A percentile compares a stretch with the other conserved stretches of the same genome.
Evolutionary conservation across 2,329 filamentous ascomycete genomes (phyloP).

Genomic region (Alternaria sp.): DNA sequence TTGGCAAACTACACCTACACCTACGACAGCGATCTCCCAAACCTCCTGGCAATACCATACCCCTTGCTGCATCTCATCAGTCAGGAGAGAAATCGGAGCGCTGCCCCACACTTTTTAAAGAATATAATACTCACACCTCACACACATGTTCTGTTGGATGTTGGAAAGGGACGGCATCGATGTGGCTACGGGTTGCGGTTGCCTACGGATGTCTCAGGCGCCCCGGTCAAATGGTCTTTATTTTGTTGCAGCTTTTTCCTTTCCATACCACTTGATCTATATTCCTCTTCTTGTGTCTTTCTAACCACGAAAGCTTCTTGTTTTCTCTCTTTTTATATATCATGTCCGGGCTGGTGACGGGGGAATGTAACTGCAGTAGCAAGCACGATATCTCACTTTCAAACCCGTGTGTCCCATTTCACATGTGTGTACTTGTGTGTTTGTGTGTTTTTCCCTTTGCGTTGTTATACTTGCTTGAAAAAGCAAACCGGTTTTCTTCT

Average conservation of each 20-base stretch:
- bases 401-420: too few relatives aligned
- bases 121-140: conserved; percentile 45
- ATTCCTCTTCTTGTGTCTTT: not conserved
- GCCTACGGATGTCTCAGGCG: conserved; percentile 26
- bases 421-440: too few relatives aligned
- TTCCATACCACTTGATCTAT: too few relatives aligned
- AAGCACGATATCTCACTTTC: not conserved
- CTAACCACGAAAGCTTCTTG: too few relatives aligned
- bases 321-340: not conserved
- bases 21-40: conserved; percentile 33
- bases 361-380: conserved; percentile 28
- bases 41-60: conserved; percentile 41
- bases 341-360: conserved; percentile 23
- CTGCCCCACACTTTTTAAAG: conserved; percentile 23
- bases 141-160: conserved; percentile 32
- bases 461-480: too few relatives aligned
- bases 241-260: too few relatives aligned
- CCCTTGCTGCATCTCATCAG: conserved; percentile 31
- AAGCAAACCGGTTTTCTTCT: too few relatives aligned
- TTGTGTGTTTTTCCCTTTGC: too few relatives aligned
- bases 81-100: conserved; percentile 30
- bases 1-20: conserved; percentile 30
- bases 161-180: conserved; percentile 9
- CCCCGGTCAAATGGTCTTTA: too few relatives aligned
- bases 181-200: too few relatives aligned